Evolutionary conservation across 2,329 filamentous ascomycete species (phyloP).

Genomic region (Colletotrichum sublineola): DNA sequence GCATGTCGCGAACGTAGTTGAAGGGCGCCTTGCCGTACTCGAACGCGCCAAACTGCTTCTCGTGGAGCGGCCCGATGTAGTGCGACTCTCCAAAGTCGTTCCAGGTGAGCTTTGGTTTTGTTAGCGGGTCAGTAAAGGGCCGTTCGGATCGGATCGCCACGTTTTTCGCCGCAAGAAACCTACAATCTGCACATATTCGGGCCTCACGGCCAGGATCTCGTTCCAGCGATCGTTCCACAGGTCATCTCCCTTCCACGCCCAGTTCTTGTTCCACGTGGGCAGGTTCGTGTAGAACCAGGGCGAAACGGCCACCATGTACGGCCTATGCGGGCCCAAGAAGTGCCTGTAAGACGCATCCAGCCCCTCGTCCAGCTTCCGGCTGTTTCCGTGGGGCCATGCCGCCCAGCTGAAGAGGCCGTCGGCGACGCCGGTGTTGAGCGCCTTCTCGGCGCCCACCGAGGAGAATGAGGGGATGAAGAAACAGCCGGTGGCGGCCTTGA

Average conservation of each 20-base stretch:
- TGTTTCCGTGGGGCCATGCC: constrained; percentile 52
- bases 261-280: constrained; percentile 69
- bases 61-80: constrained; percentile 63
- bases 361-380: constrained; percentile 40
- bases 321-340: constrained; percentile 30
- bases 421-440: constrained; percentile 43
- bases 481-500: constrained; percentile 55
- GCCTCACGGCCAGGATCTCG: constrained; percentile 61
- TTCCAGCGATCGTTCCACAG: constrained; percentile 73
- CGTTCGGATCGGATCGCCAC: background rate
- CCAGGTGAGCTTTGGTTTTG: constrained; percentile 47
- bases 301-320: constrained; percentile 66
- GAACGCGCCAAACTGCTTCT: constrained; percentile 37
- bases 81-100: constrained; percentile 68
- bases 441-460: constrained; percentile 51
- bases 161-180: constrained; percentile 48
- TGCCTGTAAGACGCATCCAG: constrained; percentile 43
- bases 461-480: constrained; percentile 63
- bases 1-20: constrained; percentile 61
- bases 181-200: constrained; percentile 61
- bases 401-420: constrained; percentile 56
- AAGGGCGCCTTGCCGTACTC: constrained; percentile 45
- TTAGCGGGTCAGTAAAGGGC: background rate
- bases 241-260: constrained; percentile 71
- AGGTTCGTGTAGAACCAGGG: constrained; percentile 73